Conservation (phyloP, 345 rosid species). For the Salix udensis region DNA sequence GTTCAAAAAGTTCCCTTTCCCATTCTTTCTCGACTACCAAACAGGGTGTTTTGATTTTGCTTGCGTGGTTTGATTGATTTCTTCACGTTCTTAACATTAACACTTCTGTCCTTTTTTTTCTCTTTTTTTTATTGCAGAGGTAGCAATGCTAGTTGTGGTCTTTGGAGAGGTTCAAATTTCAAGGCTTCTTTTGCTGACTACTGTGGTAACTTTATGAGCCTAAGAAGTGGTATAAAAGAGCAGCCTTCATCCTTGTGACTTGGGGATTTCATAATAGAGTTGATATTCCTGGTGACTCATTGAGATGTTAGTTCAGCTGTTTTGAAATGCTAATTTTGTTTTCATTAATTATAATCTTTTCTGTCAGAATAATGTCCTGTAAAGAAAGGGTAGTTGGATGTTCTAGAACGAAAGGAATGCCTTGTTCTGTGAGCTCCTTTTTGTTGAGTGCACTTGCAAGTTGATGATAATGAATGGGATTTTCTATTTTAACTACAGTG, state of each 20-base stretch:
- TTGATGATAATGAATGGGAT: constrained; percentile 7
- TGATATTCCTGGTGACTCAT: constrained; percentile 21
- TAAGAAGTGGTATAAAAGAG: constrained; percentile 12
- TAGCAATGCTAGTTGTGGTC: constrained; percentile 18
- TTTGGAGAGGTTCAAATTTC: neutral
- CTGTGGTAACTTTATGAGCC: constrained; percentile 22
- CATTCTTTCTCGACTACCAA: neutral
- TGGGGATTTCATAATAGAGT: constrained; percentile 25
- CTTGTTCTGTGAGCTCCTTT: constrained; percentile 21
- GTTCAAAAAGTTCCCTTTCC: neutral
- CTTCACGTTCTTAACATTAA: neutral
- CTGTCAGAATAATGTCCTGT: constrained; percentile 33
- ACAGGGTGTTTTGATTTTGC: neutral
- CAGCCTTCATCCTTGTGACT: constrained; percentile 22
- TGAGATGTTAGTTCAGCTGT: constrained; percentile 25
- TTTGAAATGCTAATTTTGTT: constrained; percentile 33
- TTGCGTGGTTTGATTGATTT: neutral
- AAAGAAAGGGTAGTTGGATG: constrained; percentile 24
- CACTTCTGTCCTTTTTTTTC: neutral
- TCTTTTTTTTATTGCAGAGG: constrained; percentile 28
- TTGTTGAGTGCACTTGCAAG: neutral
- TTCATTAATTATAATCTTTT: constrained; percentile 22
- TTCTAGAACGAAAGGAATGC: constrained; percentile 23
- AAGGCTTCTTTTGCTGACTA: constrained; percentile 24
- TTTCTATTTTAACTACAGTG: neutral